Base-by-base conservation (phyloP, 2,329 filamentous ascomycete genomes). In the Thelonectria olida region DNA sequence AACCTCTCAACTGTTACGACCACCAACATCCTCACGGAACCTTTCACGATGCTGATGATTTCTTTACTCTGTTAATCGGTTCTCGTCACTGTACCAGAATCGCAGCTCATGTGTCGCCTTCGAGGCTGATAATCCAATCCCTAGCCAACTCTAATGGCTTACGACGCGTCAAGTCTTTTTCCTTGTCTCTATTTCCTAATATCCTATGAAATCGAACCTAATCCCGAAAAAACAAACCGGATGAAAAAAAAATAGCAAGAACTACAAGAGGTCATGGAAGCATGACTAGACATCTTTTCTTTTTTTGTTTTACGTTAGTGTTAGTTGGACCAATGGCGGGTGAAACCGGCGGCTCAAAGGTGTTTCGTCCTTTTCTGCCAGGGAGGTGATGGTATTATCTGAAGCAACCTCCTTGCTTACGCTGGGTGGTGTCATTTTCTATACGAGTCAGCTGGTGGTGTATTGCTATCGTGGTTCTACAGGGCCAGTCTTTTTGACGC, bases 31-130 rank as follows among this genome's bases (percentile, higher is more conserved):
- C 62, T 71, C 61, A 72, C 66, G 71, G 70, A 73, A 57, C 41
- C 59, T 67, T 65, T 71, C 55, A 73, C 63, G 72, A 73, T 63
- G 67, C 69, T 71, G 62, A 73, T 64, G 72, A 73, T 73, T 71
- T 61, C 58, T 66, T 70, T 64, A 62, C 48, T 49, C 51, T 28
- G 45, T 60, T 58, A 27, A 50, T 47, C 54, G 28, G 44, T 58
- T 62, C 61, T 67, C 39, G 58, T 52, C 55, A 67, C 58, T 41
- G 47, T 60, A 44, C 63, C 19, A 58, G 58, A 65, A 65, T 53
- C 59, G 54, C 38, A 59, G 56, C 61, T 60, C 28, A 60, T 62
- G 55, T 55, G 58, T 42, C 58, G 58, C 58, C 45, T 61, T 49
- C 58, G 61, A 67, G 67, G 63, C 63, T 51, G 63, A 62, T 65